Percentiles rank a stretch among this genome's conserved stretches.
Evolutionary conservation across 1,284 basidiomycete species (phyloP).

Genomic region (Naganishia cerealis): DNA sequence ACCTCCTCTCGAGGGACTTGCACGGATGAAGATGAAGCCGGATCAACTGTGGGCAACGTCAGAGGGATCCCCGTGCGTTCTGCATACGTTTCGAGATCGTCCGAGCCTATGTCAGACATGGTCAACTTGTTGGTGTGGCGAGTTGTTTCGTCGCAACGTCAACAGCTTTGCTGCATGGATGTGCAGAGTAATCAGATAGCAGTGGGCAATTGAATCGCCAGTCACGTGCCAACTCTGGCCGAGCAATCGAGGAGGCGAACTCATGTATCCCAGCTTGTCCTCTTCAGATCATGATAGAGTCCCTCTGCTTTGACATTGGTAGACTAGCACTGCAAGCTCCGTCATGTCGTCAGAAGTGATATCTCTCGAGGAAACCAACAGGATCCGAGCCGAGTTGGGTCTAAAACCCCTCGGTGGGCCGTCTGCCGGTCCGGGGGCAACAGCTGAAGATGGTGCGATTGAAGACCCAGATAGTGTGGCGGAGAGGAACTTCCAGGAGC

Average conservation of each 20-base stretch:
- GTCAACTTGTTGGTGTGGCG: neutral
- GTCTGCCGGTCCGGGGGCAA: neutral
- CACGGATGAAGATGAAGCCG: neutral
- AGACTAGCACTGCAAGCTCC: neutral
- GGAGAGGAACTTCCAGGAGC: constrained; percentile 76
- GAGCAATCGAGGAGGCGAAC: constrained; percentile 3
- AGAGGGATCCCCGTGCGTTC: constrained; percentile 23
- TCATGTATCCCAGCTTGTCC: neutral
- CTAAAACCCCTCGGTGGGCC: constrained; percentile 73
- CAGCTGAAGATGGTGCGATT: constrained; percentile 51
- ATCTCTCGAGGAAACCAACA: constrained; percentile 95
- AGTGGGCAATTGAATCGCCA: neutral
- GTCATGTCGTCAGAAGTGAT: constrained; percentile 48
- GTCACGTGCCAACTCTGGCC: constrained; percentile 3
- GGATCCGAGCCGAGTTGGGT: constrained; percentile 89
- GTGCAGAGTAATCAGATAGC: neutral
- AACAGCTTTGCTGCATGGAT: neutral
- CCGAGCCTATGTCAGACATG: constrained; percentile 24
- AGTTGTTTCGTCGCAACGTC: neutral
- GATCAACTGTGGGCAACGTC: neutral
- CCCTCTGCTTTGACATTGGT: neutral
- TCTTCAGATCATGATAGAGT: too few species aligned
- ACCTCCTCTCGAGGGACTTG: neutral
- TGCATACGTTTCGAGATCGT: constrained; percentile 23
- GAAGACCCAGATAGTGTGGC: constrained; percentile 69